These are phyloP conservation scores for Gnomoniopsis sp. DNA, from an alignment of 2,329 filamentous ascomycete species.

Conservation along the genomic window DNA sequence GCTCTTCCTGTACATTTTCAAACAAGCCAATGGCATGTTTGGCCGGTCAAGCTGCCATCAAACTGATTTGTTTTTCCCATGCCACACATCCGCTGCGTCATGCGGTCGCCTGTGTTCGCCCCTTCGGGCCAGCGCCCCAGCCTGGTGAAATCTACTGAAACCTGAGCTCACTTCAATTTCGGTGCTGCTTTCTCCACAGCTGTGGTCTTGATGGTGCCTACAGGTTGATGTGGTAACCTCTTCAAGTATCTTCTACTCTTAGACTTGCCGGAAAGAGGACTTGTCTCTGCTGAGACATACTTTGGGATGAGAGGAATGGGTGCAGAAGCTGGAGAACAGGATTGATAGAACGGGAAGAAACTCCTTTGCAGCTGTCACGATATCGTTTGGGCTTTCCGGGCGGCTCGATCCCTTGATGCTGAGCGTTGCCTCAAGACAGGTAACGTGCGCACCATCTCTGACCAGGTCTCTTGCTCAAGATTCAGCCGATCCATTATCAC, in stretches of 20 bases:
- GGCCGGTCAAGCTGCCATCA: slow-evolving; percentile 35
- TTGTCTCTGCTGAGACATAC: slow-evolving; percentile 5
- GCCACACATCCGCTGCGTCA: slow-evolving; percentile 35
- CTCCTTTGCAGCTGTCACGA: slow-evolving; percentile 15
- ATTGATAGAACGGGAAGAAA: slow-evolving; percentile 12
- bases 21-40: slow-evolving; percentile 40
- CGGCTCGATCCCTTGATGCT: slow-evolving; percentile 16
- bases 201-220: neutral
- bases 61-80: slow-evolving; percentile 35
- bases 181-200: slow-evolving; percentile 11
- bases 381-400: slow-evolving; percentile 23
- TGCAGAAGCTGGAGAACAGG: slow-evolving; percentile 1
- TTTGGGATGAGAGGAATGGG: slow-evolving; percentile 1
- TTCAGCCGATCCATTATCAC: slow-evolving; percentile 15
- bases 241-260: neutral
- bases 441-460: slow-evolving; percentile 14
- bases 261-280: neutral
- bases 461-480: slow-evolving; percentile 12
- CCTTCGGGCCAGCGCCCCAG: slow-evolving; percentile 32
- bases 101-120: slow-evolving; percentile 38
- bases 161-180: slow-evolving; percentile 33
- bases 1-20: slow-evolving; percentile 31
- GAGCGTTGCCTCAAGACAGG: slow-evolving; percentile 20
- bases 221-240: slow-evolving; percentile 1
- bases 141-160: slow-evolving; percentile 38